Evolutionary conservation across 2,329 filamentous ascomycete genomes (phyloP).

Genomic region (Fusarium sororula): DNA sequence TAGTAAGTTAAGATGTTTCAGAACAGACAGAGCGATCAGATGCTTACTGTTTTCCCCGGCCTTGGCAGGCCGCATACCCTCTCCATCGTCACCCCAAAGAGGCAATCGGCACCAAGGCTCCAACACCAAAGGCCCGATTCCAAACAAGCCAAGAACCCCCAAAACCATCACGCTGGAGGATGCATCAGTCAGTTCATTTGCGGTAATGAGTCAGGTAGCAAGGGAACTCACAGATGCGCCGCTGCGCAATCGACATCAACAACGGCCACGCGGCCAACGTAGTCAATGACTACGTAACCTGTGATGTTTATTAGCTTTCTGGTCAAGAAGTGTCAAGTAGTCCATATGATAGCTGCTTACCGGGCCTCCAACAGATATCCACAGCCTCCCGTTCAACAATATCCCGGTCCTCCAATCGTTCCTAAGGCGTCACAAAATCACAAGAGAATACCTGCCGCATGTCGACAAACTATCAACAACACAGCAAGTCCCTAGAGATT

Average conservation of each 20-base stretch:
- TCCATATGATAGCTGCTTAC: background rate
- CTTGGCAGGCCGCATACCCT: background rate
- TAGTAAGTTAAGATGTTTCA: background rate
- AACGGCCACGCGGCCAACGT: no score
- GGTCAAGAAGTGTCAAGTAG: no score
- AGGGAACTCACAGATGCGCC: background rate
- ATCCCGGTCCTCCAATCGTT: background rate
- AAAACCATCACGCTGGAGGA: rapidly evolving
- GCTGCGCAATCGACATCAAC: background rate
- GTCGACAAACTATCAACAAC: rapidly evolving
- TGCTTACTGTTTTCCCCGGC: background rate
- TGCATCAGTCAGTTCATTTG: background rate
- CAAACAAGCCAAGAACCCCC: background rate
- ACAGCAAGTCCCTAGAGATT: background rate
- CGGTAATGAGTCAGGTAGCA: rapidly evolving
- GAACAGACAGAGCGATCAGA: background rate
- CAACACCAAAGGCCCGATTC: background rate
- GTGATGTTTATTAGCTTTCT: no score
- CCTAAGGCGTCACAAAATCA: background rate
- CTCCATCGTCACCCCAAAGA: background rate
- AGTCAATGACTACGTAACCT: no score
- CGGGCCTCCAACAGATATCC: rapidly evolving
- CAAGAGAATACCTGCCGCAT: background rate
- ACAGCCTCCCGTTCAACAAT: rapidly evolving
- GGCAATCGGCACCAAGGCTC: background rate